Conservation (phyloP, 2,329 filamentous ascomycete genomes). For the Chaetoscypha palmicola region DNA sequence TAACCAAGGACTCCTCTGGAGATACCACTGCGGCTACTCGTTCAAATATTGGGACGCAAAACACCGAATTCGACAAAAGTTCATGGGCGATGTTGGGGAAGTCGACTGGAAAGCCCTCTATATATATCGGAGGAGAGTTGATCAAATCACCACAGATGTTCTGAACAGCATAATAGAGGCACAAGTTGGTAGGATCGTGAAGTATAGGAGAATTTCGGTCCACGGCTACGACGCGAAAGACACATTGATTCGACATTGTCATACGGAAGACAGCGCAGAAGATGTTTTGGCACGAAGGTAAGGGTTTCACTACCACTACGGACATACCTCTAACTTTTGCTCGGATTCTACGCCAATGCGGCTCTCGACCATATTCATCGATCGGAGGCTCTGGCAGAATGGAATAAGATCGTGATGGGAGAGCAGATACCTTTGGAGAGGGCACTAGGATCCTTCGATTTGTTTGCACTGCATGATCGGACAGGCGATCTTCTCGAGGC, state of each 20-base stretch:
- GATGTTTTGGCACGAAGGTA: constrained; percentile 72
- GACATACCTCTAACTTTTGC: background rate
- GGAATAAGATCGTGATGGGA: constrained; percentile 50
- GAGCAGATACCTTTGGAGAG: constrained; percentile 59
- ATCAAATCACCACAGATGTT: constrained; percentile 43
- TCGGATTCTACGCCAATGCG: constrained; percentile 66
- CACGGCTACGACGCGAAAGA: constrained; percentile 87
- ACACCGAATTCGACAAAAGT: constrained; percentile 53
- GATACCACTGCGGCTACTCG: constrained; percentile 57
- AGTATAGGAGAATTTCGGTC: constrained; percentile 62
- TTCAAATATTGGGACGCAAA: constrained; percentile 70
- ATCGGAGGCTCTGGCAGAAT: constrained; percentile 69
- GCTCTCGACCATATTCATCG: constrained; percentile 76
- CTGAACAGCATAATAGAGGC: constrained; percentile 65
- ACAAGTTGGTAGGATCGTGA: constrained; percentile 61
- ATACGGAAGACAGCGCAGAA: constrained; percentile 47
- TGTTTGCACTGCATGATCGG: constrained; percentile 74
- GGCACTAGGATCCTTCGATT: constrained; percentile 75
- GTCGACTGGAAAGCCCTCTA: constrained; percentile 72
- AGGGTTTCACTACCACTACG: constrained; percentile 6
- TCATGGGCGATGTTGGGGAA: constrained; percentile 44
- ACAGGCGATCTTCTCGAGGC: constrained; percentile 68
- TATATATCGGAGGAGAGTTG: constrained; percentile 45
- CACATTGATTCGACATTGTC: constrained; percentile 61
- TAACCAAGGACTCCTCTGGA: constrained; percentile 73